Evolutionary conservation across 1,284 basidiomycete genomes (phyloP), one percentile per base, ranked within the genome.

Genomic region (Leucocoprinus gongylophorus): DNA sequence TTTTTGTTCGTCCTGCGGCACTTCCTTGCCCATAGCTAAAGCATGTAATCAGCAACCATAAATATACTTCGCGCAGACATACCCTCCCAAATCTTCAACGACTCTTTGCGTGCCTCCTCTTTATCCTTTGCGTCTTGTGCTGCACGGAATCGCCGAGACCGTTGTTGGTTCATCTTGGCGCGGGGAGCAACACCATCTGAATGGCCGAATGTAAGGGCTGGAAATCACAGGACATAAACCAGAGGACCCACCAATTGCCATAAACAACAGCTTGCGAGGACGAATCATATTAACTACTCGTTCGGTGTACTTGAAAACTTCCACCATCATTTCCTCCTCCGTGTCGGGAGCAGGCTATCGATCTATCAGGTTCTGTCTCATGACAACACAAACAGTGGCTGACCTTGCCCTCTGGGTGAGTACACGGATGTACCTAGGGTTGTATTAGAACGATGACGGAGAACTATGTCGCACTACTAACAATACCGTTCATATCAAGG

Each of bases 151-250:
- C 95, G 90, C 62, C 97, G 81, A 18, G 92, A 94, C 13, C 95
- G 89, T 67, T 98, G 95, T 66, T 98, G 97, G 67, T 98, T 98
- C 95, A 99, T 99, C 74, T 99, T 99, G 30, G 95, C 95, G 60
- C 95, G 85, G 20, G 95, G 95, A 9, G 95, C 95, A 33, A 99
- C 97, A 55, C 95, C 97, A 65, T 99, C 92, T 93, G 56, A 17
- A 28, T 48, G 21, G 43, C 53, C 37, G 35, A 15, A 10, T 10
- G 9, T 40, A 10, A 8, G 21, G 7, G 13, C 20, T 41, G n/a
- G 10, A 13, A 12, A 17, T 35, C 38, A 37, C 10, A 35, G 18
- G 18, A 2, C 40, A 33, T 23, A 41, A 47, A 15, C 13, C 46
- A 30, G 1, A 46, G 32, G 47, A 51, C 61, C 46, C 53, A 91